A percentile compares a stretch with the other conserved stretches of the same genome.
Evolutionary conservation across 164 flowering plant species (phyloP).

Genomic region (Piper betle): DNA sequence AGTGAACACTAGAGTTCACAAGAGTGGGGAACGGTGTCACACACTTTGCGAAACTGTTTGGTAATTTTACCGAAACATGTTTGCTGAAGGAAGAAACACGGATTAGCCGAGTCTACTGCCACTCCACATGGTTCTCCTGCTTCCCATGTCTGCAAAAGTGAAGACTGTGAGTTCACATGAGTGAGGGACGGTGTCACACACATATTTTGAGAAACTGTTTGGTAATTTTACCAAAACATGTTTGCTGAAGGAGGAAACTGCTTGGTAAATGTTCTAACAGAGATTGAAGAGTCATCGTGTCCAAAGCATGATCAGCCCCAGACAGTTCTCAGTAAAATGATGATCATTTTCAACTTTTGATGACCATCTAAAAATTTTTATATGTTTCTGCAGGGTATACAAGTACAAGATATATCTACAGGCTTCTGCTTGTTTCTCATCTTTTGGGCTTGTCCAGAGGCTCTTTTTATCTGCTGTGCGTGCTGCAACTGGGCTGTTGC

Average conservation of each 20-base stretch:
- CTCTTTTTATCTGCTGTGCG: conserved; percentile 42
- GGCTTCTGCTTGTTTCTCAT: conserved; percentile 19
- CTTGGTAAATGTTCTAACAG: too few species aligned
- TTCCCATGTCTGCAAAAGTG: background rate
- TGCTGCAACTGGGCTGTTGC: conserved; percentile 58
- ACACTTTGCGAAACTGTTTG: too few species aligned
- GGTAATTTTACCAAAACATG: too few species aligned
- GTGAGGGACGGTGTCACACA: background rate
- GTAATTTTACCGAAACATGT: too few species aligned
- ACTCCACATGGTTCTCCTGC: background rate
- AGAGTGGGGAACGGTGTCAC: background rate
- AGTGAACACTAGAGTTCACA: background rate
- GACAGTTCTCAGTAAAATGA: too few species aligned
- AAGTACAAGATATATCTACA: conserved; percentile 33
- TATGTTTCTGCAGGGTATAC: conserved; percentile 25
- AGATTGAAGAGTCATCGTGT: too few species aligned
- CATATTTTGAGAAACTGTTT: too few species aligned
- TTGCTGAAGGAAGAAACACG: too few species aligned
- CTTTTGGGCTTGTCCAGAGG: conserved; percentile 34
- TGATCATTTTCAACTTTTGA: too few species aligned
- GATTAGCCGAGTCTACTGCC: background rate
- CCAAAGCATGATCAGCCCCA: too few species aligned
- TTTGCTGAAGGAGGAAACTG: too few species aligned
- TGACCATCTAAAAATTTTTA: too few species aligned
- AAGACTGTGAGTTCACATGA: background rate